Evolutionary conservation across 2,329 filamentous ascomycete genomes (phyloP).

Genomic region (Aspergillus sp.): DNA sequence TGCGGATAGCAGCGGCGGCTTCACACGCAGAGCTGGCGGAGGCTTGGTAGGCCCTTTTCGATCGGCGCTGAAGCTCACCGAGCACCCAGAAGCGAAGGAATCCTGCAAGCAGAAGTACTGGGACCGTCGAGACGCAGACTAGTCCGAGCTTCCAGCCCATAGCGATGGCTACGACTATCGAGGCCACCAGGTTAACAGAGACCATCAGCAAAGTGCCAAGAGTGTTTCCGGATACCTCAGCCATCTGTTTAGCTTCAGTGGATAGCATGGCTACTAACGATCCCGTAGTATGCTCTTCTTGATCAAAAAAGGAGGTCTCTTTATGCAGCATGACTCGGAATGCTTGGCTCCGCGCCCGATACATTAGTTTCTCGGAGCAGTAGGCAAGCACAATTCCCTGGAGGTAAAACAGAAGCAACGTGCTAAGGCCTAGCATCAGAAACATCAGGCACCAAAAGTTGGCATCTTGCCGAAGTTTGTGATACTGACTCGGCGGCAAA

Average conservation of each 20-base stretch:
- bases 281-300: conserved; percentile 20
- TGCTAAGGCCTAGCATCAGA: conserved; percentile 71
- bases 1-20: conserved; percentile 50
- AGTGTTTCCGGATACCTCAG: conserved; percentile 67
- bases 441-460: conserved; percentile 87
- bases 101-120: conserved; percentile 27
- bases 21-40: conserved; percentile 52
- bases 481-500: conserved; percentile 50
- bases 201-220: conserved; percentile 78
- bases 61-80: conserved; percentile 46
- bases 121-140: conserved; percentile 54
- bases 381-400: conserved; percentile 74
- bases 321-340: conserved; percentile 26
- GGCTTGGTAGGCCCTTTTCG: conserved; percentile 42
- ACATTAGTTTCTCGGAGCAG: conserved; percentile 79
- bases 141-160: conserved; percentile 79
- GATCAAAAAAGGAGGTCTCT: conserved; percentile 29
- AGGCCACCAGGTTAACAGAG: conserved; percentile 68
- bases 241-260: conserved; percentile 59
- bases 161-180: conserved; percentile 62
- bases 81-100: conserved; percentile 48
- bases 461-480: conserved; percentile 61
- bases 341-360: conserved; percentile 67
- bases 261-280: conserved; percentile 76
- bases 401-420: conserved; percentile 62